These are phyloP conservation scores for Bruguiera parviflora DNA, from an alignment of 345 rosid species.

Conservation along the genomic window DNA sequence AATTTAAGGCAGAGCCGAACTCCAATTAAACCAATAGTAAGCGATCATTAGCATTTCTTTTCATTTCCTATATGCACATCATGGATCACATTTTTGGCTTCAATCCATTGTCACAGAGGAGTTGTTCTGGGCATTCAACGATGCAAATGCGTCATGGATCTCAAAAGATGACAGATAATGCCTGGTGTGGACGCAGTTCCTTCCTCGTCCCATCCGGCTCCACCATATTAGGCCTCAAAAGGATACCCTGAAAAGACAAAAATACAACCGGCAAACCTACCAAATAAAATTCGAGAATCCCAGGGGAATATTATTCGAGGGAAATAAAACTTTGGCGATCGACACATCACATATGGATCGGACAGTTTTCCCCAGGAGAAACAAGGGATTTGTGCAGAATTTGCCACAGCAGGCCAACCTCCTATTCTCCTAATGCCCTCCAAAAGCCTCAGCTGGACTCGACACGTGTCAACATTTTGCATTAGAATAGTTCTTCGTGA, in stretches of 20 bases:
- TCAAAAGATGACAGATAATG: constrained; percentile 11
- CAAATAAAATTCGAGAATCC: constrained; percentile 13
- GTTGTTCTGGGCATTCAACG: neutral
- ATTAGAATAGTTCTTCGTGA: constrained; percentile 5
- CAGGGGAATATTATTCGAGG: neutral
- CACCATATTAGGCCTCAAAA: constrained; percentile 8
- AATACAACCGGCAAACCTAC: constrained; percentile 5
- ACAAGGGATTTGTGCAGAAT: constrained; percentile 18
- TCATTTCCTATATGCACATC: neutral
- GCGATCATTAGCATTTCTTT: too few relatives aligned
- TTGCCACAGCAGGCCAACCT: constrained; percentile 4
- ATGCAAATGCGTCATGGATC: neutral
- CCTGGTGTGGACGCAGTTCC: constrained; percentile 15
- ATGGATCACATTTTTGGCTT: constrained; percentile 4
- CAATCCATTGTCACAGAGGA: neutral
- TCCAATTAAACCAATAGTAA: too few relatives aligned
- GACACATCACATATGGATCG: neutral
- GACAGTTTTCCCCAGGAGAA: constrained; percentile 6
- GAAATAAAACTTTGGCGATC: neutral
- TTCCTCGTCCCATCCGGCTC: neutral
- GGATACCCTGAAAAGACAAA: neutral
- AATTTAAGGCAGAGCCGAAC: neutral
- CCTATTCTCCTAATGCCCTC: constrained; percentile 2
- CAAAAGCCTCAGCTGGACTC: constrained; percentile 19
- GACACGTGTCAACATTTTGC: constrained; percentile 43